Evolutionary conservation across 441 rosid species (phyloP).

Genomic region (Breynia disticha): DNA sequence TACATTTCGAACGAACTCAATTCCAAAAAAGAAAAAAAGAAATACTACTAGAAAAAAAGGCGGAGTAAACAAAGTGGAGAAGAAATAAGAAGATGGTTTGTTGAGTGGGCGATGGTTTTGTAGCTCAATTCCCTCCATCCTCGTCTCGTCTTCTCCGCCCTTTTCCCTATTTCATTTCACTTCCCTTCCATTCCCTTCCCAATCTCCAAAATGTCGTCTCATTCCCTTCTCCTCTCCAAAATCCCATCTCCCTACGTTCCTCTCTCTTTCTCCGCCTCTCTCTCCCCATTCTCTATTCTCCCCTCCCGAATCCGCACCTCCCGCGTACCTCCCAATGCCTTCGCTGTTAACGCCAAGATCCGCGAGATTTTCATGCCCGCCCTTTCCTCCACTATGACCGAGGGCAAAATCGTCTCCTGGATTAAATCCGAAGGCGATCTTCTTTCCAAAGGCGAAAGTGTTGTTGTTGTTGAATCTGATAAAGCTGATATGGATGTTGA

Average conservation of each 20-base stretch:
- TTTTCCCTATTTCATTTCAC: background rate
- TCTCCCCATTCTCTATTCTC: conserved; percentile 20
- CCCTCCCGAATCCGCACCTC: conserved; percentile 17
- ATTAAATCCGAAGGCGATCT: conserved; percentile 86
- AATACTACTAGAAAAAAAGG: too few species aligned
- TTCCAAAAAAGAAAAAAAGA: too few species aligned
- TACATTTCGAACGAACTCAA: too few species aligned
- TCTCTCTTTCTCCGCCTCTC: conserved; percentile 20
- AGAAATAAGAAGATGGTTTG: too few species aligned
- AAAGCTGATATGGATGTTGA: conserved; percentile 99
- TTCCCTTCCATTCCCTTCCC: conserved; percentile 4
- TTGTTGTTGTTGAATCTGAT: conserved; percentile 94
- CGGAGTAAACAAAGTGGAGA: too few species aligned
- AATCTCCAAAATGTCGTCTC: conserved; percentile 6
- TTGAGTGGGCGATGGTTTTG: background rate
- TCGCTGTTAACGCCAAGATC: conserved; percentile 59
- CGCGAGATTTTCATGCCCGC: conserved; percentile 99
- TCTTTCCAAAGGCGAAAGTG: conserved; percentile 88
- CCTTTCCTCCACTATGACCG: conserved; percentile 95
- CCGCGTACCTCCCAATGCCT: conserved; percentile 4
- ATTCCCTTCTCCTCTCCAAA: conserved; percentile 31
- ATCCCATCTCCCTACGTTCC: conserved; percentile 25
- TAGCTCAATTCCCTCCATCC: conserved; percentile 31
- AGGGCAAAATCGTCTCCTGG: conserved; percentile 97
- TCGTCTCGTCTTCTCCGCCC: conserved; percentile 82